Conservation (phyloP, 2,329 filamentous ascomycete genomes). For the Fusarium sublunatum region DNA sequence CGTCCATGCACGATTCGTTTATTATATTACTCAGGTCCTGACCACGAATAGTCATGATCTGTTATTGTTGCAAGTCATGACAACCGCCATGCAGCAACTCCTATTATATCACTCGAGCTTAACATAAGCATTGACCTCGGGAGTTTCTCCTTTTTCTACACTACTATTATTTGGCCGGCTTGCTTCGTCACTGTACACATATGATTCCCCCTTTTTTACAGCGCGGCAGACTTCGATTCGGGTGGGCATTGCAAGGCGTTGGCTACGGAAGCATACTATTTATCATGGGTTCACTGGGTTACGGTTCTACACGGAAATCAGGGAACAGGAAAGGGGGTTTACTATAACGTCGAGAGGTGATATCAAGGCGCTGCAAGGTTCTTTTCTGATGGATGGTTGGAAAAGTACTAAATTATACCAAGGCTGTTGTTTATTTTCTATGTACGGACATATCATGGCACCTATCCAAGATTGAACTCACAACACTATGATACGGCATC, state of each 20-base stretch:
- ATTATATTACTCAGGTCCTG: constrained; percentile 8
- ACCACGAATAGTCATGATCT: not conserved
- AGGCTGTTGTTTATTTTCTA: constrained; percentile 7
- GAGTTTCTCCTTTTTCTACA: constrained; percentile 1
- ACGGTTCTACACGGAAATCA: too few relatives aligned
- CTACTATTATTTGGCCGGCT: constrained; percentile 14
- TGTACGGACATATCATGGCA: constrained; percentile 8
- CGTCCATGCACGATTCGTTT: constrained; percentile 22
- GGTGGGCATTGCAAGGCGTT: constrained; percentile 43
- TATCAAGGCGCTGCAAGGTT: constrained; percentile 16
- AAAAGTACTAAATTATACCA: constrained; percentile 28
- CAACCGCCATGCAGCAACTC: not conserved
- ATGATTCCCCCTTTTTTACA: constrained; percentile 33
- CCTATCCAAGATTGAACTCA: constrained; percentile 22
- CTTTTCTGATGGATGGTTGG: constrained; percentile 11
- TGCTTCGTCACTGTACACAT: constrained; percentile 35
- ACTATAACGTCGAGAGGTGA: constrained; percentile 12
- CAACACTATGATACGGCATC: not conserved
- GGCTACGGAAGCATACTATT: constrained; percentile 25
- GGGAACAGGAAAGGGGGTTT: constrained; percentile 5
- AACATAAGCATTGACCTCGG: not conserved
- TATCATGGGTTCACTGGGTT: constrained; percentile 10
- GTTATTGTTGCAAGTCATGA: constrained; percentile 8
- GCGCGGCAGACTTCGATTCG: constrained; percentile 18
- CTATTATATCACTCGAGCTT: not conserved